Evolutionary conservation across 495 filamentous ascomycete genomes (phyloP), one percentile per base, ranked within the genome.

Genomic region (Podospora pseudopauciseta): DNA sequence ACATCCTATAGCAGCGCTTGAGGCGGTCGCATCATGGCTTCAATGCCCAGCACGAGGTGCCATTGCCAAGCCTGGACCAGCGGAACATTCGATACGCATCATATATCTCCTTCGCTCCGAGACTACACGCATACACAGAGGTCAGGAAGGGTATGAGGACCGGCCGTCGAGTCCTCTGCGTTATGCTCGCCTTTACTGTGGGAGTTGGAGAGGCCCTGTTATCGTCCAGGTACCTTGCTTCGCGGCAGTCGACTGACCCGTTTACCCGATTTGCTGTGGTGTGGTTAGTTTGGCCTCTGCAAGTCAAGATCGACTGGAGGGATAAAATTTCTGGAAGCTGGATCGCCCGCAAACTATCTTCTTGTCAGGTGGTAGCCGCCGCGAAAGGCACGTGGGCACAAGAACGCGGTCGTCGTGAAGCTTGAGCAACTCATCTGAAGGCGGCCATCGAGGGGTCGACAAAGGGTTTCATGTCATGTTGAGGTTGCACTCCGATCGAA

Each of bases 1-100:
- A 39, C 39, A 49, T 49, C 39, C 39, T 49, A 49, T 49, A 16
- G 39, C 15, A 18, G 66, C 67, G 70, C 71, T 65, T 67, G 71
- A 74, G 69, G 64, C 65, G 62, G 76, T 80, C 73, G 65, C 71
- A 71, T 63, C 61, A 44, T 20, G n/a, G 61, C 27, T 20, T 63
- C 61, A 61, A 61, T 61, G 59, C 59, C 59, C 23, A 27, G 59
- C 20, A 27, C n/a, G 59, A 61, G 28, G 23, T 20, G 20, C 39
- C 39, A 16, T 49, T 58, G 59, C 59, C 59, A 74, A 72, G 71
- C 73, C 74, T 49, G 69, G 70, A 64, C 68, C 67, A 67, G 67
- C 75, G 77, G 75, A 79, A 77, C 75, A 70, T 70, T 70, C 65
- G 11, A 58, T 18, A 4, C 67, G 39, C 39, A 11, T 49, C 39